Conservation (phyloP, 2,329 filamentous ascomycete species). For the Xylariomycetidae sp. region DNA sequence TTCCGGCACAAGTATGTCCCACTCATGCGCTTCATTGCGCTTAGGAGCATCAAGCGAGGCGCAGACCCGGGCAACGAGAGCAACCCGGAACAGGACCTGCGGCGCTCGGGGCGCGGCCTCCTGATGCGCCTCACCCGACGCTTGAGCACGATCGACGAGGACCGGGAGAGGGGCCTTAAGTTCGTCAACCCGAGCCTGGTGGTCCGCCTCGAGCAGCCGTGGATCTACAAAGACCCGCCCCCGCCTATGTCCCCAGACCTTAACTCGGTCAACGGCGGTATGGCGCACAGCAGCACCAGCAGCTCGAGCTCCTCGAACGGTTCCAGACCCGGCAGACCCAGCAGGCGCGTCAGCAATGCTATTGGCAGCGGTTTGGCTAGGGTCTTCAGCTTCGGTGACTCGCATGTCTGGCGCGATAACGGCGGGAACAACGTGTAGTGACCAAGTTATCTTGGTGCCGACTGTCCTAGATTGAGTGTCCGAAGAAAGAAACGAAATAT, state of each 20-base stretch:
- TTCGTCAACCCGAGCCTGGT: slow-evolving; percentile 76
- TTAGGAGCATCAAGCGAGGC: slow-evolving; percentile 71
- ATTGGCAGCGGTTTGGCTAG: slow-evolving; percentile 22
- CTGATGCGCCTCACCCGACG: slow-evolving; percentile 39
- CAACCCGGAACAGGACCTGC: slow-evolving; percentile 35
- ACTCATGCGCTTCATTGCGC: slow-evolving; percentile 84
- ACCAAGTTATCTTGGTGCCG: no score
- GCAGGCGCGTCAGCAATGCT: slow-evolving; percentile 7
- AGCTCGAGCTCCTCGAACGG: neutral
- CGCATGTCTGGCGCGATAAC: slow-evolving; percentile 23
- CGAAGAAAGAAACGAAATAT: no score
- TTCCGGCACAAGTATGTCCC: slow-evolving; percentile 79
- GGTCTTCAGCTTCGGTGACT: slow-evolving; percentile 25
- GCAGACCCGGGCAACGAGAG: slow-evolving; percentile 43
- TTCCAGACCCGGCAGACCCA: slow-evolving; percentile 2
- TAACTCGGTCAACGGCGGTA: slow-evolving; percentile 11
- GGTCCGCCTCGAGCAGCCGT: slow-evolving; percentile 61
- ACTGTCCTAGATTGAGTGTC: no score
- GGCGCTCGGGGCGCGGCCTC: slow-evolving; percentile 27
- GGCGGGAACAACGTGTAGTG: slow-evolving; percentile 17
- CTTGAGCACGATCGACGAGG: slow-evolving; percentile 65
- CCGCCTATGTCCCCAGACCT: slow-evolving; percentile 24
- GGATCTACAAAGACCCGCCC: slow-evolving; percentile 58
- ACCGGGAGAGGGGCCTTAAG: slow-evolving; percentile 59
- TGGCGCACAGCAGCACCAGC: slow-evolving; percentile 7